A percentile compares a stretch with the other conserved stretches of the same genome.
Evolutionary conservation across 1,284 basidiomycete genomes (phyloP).

Genomic region (Cronartium quercuum): DNA sequence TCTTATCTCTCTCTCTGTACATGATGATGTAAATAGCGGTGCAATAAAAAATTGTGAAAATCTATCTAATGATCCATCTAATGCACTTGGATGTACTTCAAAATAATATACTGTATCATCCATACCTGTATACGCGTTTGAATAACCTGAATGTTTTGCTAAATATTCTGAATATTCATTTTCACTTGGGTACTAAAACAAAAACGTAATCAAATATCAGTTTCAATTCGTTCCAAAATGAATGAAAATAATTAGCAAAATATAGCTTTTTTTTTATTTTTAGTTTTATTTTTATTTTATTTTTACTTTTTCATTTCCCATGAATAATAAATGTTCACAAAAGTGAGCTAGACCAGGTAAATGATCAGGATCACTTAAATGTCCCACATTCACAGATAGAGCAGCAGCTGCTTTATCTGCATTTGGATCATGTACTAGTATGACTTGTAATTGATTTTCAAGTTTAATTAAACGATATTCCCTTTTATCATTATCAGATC

Average conservation of each 20-base stretch:
- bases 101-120: conserved; percentile 92
- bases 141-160: conserved; percentile 79
- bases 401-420: conserved; percentile 94
- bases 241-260: conserved; percentile 58
- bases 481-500: conserved; percentile 42
- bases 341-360: conserved; percentile 52
- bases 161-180: conserved; percentile 91
- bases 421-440: conserved; percentile 75
- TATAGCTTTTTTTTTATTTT: conserved; percentile 52
- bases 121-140: conserved; percentile 91
- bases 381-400: conserved; percentile 90
- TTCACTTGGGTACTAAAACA: conserved; percentile 72
- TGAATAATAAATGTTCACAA: conserved; percentile 51
- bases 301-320: conserved; percentile 57
- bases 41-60: conserved; percentile 93
- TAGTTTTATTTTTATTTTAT: too few relatives aligned
- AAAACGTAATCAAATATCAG: conserved; percentile 44
- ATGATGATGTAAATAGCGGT: conserved; percentile 82
- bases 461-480: conserved; percentile 64
- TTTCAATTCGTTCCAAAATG: conserved; percentile 44
- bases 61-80: conserved; percentile 76
- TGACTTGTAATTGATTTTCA: conserved; percentile 77
- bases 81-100: conserved; percentile 76
- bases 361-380: conserved; percentile 72
- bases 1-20: conserved; percentile 88